These are phyloP conservation scores for Rubus parviflorus DNA, from an alignment of 306 rosid species.

Conservation along the genomic window DNA sequence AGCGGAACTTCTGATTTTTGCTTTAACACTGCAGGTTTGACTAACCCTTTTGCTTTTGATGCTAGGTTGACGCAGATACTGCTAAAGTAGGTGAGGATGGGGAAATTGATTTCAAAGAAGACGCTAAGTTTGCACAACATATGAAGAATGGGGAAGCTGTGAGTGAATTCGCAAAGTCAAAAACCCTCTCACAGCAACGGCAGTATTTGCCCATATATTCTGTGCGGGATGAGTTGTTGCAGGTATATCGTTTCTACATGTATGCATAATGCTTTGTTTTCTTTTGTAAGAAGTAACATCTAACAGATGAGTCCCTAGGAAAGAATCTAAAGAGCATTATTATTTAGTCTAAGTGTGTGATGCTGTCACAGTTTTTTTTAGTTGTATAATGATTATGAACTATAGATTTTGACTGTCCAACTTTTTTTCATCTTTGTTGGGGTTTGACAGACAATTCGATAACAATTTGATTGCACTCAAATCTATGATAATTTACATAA, in stretches of 20 bases:
- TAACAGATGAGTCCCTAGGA: background rate
- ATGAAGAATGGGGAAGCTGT: constrained; percentile 93
- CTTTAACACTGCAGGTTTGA: constrained; percentile 17
- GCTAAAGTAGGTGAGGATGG: constrained; percentile 88
- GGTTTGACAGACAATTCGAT: background rate
- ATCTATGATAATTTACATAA: background rate
- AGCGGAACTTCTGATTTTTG: constrained; percentile 27
- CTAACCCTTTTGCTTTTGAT: constrained; percentile 22
- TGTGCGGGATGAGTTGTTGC: constrained; percentile 87
- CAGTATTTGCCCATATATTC: constrained; percentile 95
- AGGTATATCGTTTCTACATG: constrained; percentile 50
- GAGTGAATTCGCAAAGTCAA: constrained; percentile 93
- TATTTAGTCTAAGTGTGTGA: background rate
- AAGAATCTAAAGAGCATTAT: too few species aligned
- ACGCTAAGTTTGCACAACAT: constrained; percentile 96
- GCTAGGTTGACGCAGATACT: constrained; percentile 94
- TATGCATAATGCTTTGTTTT: constrained; percentile 7
- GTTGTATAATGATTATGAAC: background rate
- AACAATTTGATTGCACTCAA: background rate
- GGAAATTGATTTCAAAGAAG: constrained; percentile 95
- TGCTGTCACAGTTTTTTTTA: background rate
- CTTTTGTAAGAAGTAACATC: background rate
- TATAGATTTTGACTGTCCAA: background rate
- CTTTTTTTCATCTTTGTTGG: background rate
- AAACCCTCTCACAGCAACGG: constrained; percentile 82